A percentile compares a stretch with the other conserved stretches of the same genome.
These are phyloP conservation scores for Evernia prunastri DNA, from an alignment of 495 filamentous ascomycete species.

Conservation along the genomic window DNA sequence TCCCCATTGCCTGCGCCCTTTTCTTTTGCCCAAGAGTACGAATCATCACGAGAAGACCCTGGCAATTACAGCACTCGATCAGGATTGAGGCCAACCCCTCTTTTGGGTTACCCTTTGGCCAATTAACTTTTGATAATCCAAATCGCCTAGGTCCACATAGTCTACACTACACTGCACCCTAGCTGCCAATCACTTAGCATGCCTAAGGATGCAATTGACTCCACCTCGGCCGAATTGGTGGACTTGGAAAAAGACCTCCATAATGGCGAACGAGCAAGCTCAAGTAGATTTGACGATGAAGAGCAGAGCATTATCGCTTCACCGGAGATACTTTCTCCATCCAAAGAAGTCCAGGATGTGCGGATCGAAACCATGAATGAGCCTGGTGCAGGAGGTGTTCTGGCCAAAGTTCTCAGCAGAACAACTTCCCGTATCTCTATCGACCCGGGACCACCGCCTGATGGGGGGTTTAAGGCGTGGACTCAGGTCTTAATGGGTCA, in stretches of 20 bases:
- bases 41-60: not conserved
- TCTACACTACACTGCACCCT: not conserved
- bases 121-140: not conserved
- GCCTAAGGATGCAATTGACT: not conserved
- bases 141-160: not conserved
- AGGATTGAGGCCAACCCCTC: not conserved
- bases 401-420: conserved; percentile 17
- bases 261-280: not conserved
- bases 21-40: not conserved
- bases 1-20: not conserved
- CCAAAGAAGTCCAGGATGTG: not conserved
- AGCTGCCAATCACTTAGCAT: not conserved
- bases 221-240: not conserved
- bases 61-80: not conserved
- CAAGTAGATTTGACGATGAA: not conserved
- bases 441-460: conserved; percentile 54
- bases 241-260: conserved; percentile 6
- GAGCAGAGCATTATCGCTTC: too few species aligned
- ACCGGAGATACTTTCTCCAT: not conserved
- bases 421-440: conserved; percentile 19
- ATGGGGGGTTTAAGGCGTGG: conserved; percentile 61
- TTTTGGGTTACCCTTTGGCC: not conserved
- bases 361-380: not conserved
- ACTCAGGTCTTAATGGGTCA: conserved; percentile 58
- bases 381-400: not conserved